Base-by-base conservation (phyloP, 306 rosid species). In the Lotus japonicus region DNA sequence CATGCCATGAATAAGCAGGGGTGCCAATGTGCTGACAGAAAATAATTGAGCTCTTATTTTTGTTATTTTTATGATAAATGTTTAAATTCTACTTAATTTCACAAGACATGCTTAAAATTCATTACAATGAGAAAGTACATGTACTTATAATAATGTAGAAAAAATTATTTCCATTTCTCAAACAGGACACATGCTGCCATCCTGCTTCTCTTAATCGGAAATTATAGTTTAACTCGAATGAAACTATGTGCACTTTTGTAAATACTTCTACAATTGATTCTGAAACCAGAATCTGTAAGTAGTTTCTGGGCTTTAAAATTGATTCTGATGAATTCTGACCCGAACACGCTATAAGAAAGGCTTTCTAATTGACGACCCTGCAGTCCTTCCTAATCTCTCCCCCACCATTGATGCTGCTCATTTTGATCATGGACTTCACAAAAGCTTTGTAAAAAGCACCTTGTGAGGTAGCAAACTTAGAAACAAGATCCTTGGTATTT, bases 341-440 rank as follows among this genome's bases (percentile, higher is more conserved):
- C n/a, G n/a, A n/a, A n/a, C n/a, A n/a, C n/a, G n/a, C n/a, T n/a
- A n/a, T 5, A 26, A 23, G 23, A 69, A 68, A 68, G 13, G 6
- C 68, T 81, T 80, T 72, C 91, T 85, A 62, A 82, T 64, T 73
- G 66, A 87, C 80, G 6, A 72, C 64, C 73, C 80, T 77, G 53
- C 92, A 87, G 36, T 87, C 69, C 12, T 78, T 75, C 83, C 92
- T 81, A 39, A 88, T 19, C 59, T 88, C 90, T 64, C 81, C 78
- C 2, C 90, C 90, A 15, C 82, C 77, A 31, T 80, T 43, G 53
- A 88, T 66, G 73, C 77, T 79, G 7, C 95, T 81, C 95, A 64
- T 90, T 85, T 83, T 87, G 72, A 90, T 68, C 92, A 90, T 87
- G 1, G 97, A 85, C 71, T 87, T 59, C 2, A 74, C 92, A 78